These are phyloP conservation scores for Beauveria caledonica DNA, from an alignment of 2,329 filamentous ascomycete species.

Conservation along the genomic window DNA sequence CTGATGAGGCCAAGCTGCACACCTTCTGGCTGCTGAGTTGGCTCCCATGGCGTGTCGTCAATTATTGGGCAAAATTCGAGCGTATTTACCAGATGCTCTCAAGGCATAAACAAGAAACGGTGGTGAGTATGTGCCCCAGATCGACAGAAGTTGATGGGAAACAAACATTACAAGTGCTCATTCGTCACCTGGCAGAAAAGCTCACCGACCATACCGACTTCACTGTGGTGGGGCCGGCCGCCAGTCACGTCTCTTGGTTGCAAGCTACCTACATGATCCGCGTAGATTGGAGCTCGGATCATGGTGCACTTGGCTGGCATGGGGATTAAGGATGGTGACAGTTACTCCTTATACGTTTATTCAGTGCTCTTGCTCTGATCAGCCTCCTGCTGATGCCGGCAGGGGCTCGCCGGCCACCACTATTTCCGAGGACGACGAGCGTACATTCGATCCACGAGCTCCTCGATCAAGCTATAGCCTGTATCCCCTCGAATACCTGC, in stretches of 20 bases:
- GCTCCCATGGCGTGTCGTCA: neutral
- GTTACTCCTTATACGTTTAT: slow-evolving; percentile 57
- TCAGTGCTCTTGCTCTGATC: slow-evolving; percentile 56
- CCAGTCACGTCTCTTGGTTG: slow-evolving; percentile 8
- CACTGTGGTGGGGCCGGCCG: neutral
- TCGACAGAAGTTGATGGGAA: neutral
- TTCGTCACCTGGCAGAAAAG: neutral
- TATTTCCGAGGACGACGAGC: slow-evolving; percentile 59
- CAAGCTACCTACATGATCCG: neutral
- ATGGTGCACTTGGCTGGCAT: neutral
- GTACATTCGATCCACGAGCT: slow-evolving; percentile 77
- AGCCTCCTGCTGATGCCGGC: slow-evolving; percentile 26
- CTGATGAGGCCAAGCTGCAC: neutral
- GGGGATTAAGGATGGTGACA: slow-evolving; percentile 33
- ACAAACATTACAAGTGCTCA: neutral
- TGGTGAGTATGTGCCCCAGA: neutral
- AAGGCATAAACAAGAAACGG: neutral
- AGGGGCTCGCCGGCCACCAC: slow-evolving; percentile 22
- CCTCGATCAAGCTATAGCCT: slow-evolving; percentile 84
- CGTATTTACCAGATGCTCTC: no score
- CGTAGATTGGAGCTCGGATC: neutral
- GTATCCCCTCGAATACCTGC: slow-evolving; percentile 84
- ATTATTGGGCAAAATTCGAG: neutral
- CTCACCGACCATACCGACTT: neutral
- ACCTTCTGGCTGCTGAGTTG: neutral